A percentile compares a stretch with the other conserved stretches of the same genome.
phyloP scores from a whole-genome alignment of 805 yeast species.

The Spencermartinsiella europaea region DNA sequence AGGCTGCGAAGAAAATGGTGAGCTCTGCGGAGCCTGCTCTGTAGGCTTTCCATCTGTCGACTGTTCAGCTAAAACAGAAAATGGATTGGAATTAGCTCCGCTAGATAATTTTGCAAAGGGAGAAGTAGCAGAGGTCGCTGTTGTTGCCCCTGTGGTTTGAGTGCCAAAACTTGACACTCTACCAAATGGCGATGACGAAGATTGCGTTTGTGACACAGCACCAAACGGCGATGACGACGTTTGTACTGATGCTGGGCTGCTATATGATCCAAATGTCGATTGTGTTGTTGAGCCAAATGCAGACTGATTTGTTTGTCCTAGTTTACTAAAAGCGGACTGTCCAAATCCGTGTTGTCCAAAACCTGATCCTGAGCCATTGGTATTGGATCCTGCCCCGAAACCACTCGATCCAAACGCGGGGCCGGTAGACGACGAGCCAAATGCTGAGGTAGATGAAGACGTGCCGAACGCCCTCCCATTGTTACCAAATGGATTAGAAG shows the following conservation, averaged over 20 bases:
- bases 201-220: neutral
- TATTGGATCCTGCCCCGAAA: neutral
- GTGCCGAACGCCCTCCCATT: conserved; percentile 12
- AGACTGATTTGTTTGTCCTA: too few species aligned
- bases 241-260: too few species aligned
- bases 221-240: too few species aligned
- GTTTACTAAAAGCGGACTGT: conserved; percentile 11
- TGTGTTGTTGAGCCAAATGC: too few species aligned
- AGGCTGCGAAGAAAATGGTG: too few species aligned
- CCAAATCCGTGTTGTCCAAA: conserved; percentile 23
- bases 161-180: too few species aligned
- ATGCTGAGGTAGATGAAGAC: conserved; percentile 15
- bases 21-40: neutral
- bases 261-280: too few species aligned
- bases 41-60: neutral
- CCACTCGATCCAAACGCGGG: conserved; percentile 8
- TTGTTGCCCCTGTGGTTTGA: neutral
- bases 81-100: neutral
- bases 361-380: conserved; percentile 4
- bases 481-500: conserved; percentile 11
- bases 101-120: neutral
- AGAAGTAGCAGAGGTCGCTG: neutral
- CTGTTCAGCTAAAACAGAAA: neutral
- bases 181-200: too few species aligned
- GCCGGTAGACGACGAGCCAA: conserved; percentile 9